Conservation (phyloP, 345 rosid genomes). For the Atalantia buxifolia region DNA sequence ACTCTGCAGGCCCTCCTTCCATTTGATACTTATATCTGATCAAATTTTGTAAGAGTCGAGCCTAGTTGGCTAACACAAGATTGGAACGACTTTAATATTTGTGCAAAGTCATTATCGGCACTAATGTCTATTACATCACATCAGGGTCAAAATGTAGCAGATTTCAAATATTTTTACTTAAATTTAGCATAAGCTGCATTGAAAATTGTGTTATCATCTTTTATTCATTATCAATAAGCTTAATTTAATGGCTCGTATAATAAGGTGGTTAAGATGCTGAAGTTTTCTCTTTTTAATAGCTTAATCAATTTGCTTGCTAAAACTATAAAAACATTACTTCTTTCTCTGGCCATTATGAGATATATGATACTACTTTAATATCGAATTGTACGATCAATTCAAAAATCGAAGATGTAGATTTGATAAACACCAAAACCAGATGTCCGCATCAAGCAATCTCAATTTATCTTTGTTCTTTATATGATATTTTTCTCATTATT, state of each 20-base stretch:
- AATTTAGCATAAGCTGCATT: neutral
- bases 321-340: neutral
- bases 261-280: neutral
- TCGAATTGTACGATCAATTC: neutral
- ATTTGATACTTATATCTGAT: neutral
- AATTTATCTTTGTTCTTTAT: neutral
- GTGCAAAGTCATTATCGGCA: conserved; percentile 17
- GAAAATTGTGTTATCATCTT: neutral
- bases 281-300: neutral
- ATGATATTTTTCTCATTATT: conserved; percentile 2
- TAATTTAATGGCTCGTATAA: neutral
- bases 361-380: neutral
- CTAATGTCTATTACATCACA: neutral
- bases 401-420: neutral
- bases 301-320: neutral
- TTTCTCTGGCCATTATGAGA: neutral
- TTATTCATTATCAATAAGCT: neutral
- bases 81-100: neutral
- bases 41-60: neutral
- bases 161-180: neutral
- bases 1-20: neutral
- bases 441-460: conserved; percentile 31
- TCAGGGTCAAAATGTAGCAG: neutral
- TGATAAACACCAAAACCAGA: conserved; percentile 8
- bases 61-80: neutral